Conservation (phyloP, 257 asterid species). For the Solanum tacnaense region DNA sequence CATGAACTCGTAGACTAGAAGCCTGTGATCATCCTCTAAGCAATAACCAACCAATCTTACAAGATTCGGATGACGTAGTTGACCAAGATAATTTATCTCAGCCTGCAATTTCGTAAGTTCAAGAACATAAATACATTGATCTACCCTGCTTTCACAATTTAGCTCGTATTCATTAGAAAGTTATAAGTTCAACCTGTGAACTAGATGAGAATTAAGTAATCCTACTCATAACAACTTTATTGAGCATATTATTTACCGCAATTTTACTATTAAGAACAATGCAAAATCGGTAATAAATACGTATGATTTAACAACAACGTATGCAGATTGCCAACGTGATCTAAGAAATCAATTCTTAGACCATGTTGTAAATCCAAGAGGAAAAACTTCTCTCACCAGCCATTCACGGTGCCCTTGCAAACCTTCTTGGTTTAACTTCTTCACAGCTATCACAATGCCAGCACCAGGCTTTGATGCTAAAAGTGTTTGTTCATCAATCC, state of each 20-base stretch:
- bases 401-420: conserved; percentile 97
- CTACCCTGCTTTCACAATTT: neutral
- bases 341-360: neutral
- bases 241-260: neutral
- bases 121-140: neutral
- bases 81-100: conserved; percentile 84
- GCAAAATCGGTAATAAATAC: neutral
- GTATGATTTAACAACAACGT: neutral
- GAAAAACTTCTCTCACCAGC: conserved; percentile 40
- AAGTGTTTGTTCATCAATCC: conserved; percentile 61
- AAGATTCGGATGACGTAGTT: conserved; percentile 71
- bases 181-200: neutral
- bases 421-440: conserved; percentile 76
- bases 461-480: conserved; percentile 64
- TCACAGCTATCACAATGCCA: conserved; percentile 77
- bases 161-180: neutral
- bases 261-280: neutral
- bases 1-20: conserved; percentile 80
- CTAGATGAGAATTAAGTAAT: neutral
- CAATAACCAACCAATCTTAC: conserved; percentile 81
- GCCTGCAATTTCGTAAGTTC: conserved; percentile 37
- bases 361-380: neutral
- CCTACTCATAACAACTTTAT: neutral
- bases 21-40: conserved; percentile 87
- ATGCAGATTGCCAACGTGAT: neutral